phyloP scores from a whole-genome alignment of 768 basidiomycete genomes.

The Russula griseocarnosa region DNA sequence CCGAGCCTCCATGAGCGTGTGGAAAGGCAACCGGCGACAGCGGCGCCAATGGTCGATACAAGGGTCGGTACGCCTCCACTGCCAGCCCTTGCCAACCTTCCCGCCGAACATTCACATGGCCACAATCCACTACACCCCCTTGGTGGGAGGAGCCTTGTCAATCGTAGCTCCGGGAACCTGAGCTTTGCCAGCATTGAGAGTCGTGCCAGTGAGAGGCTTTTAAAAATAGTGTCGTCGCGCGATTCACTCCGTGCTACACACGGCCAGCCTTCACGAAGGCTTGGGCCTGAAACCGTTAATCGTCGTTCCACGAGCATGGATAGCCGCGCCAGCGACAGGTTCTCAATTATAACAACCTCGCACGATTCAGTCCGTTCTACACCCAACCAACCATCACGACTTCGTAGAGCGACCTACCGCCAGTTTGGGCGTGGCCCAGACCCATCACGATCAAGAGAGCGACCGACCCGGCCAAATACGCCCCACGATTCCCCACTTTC shows the following conservation, averaged over 20 bases:
- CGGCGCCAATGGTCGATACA: too few species aligned
- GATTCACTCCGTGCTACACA: background rate
- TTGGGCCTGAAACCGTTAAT: too few species aligned
- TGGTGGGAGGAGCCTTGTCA: background rate
- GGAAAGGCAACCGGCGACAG: background rate
- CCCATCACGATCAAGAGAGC: background rate
- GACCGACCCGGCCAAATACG: background rate
- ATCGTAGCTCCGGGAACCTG: constrained; percentile 3
- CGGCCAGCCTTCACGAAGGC: constrained; percentile 4
- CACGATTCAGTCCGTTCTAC: background rate
- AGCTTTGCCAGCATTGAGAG: constrained; percentile 5
- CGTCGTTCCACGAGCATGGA: too few species aligned
- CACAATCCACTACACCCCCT: background rate
- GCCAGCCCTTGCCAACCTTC: background rate
- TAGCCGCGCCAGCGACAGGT: constrained; percentile 17
- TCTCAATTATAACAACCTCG: constrained; percentile 9
- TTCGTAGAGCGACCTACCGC: background rate
- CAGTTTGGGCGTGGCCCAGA: constrained; percentile 11
- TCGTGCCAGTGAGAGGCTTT: constrained; percentile 17
- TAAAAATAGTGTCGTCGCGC: constrained; percentile 1
- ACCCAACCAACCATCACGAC: background rate
- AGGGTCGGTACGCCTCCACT: too few species aligned
- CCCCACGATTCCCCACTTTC: too few species aligned
- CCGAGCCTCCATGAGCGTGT: constrained; percentile 3
- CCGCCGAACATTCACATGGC: too few species aligned